Evolutionary conservation across 192 early-diverging fungal species (phyloP), one percentile per base, ranked within the genome.

Genomic region (Backusella tarrabulga): DNA sequence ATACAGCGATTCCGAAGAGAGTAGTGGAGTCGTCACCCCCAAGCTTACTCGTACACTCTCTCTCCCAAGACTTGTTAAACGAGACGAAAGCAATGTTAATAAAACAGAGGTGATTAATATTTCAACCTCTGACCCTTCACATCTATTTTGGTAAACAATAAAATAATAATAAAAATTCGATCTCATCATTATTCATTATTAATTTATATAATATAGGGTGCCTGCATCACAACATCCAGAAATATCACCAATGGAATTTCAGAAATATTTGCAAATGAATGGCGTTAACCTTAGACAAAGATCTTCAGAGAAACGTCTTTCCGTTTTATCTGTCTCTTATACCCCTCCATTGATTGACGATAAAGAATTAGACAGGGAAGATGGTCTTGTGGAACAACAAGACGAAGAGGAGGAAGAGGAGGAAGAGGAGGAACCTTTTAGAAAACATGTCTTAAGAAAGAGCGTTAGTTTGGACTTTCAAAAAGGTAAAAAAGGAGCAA

Each of bases 211-310:
- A 60, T 19, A 60, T 46, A 77, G 77, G 77, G 77, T 78, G 14
- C 77, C 77, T n/a, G 77, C 77, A n/a, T 72, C 71, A 68, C 71
- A 73, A 32, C 77, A 78, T 50, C 77, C 77, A 56, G 77, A 78
- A 60, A 73, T 78, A 32, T 72, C 71, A 35, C 77, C 77, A 32
- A 75, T 70, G 44, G 69, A 80, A 72, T 80, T 80, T 66, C 52
- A 80, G 21, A 40, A 69, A 44, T 80, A 74, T 46, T 60, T 80
- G 11, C 32, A 76, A 46, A 40, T 38, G 14, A 75, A 80, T 73
- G 79, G 74, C 2, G 76, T 63, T 42, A 70, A 35, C 0, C 41
- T 50, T 26, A 72, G 40, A 34, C 32, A 66, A 6, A 41, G 68
- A 26, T 69, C 78, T 34, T 68, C 66, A 9, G 63, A 69, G 3